Evolutionary conservation across 331 rosid species (phyloP), one percentile per base, ranked within the genome.

Genomic region (Ulmus americana): DNA sequence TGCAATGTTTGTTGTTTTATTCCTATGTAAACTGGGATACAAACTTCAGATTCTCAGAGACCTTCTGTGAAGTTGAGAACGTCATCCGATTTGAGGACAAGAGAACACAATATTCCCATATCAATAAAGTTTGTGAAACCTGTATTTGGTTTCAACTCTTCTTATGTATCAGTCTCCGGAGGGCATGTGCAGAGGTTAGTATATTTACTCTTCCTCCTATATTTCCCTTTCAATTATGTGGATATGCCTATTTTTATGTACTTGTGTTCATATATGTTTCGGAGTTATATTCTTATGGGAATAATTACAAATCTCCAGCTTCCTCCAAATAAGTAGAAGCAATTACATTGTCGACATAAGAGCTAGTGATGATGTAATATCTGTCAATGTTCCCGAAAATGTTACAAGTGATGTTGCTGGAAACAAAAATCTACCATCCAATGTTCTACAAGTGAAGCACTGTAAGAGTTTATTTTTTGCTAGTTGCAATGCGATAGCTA

Each of bases 391-490:
- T 67, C 97, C 95, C 0, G 96, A 80, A 74, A 91, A 88, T 49
- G 75, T 73, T 63, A 84, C 97, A 1, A 61, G 9, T 1, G 97
- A 91, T 74, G 80, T 91, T 75, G 82, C 96, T 47, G 97, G 96
- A 70, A 91, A 91, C 79, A 77, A 68, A 80, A 91, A 91, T 77
- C 79, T 86, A 20, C 85, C 94, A 65, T 91, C 97, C 70, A 88
- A 88, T 85, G 84, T 84, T 81, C 88, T 91, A 59, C 82, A 76
- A 83, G 89, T 91, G 82, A 81, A 82, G 81, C 97, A 85, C 72
- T 91, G 97, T 91, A 88, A 91, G 97, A 72, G 39, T 73, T 52
- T 54, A 39, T 0, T 51, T 67, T 62, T 63, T 45, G 22, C 5
- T 7, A 38, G 47, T 20, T 7, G 51, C 16, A 39, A 1, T 1